Base-by-base conservation (phyloP, 23 red algal species). In the Gracilariopsis chorda region DNA sequence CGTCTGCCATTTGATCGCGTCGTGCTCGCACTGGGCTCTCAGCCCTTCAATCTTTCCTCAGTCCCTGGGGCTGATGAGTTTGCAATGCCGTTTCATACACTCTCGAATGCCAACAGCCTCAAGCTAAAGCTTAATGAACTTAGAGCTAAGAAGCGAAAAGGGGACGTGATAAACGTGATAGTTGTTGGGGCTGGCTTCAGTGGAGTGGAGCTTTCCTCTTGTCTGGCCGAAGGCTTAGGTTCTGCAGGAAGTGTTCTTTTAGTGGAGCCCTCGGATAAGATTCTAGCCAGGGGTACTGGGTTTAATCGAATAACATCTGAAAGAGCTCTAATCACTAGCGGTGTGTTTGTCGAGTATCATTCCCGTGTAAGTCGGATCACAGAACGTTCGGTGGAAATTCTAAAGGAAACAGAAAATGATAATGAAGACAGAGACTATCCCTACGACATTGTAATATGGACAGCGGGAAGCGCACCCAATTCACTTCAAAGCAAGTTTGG, bases 191-290 rank as follows among this genome's bases (percentile, higher is more conserved):
- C 90, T 10, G 87, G 91, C 28, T 94, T 91, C 51, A 81, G 75
- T 70, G 97, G 97, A 19, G 97, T 99, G 21, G 97, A 99, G 82
- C 42, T 96, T 53, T 90, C 97, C 33, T 96, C 80, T 20, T 90
- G 72, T 45, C n/a, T 99, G 51, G 93, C 92, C 9, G 97, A 99
- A 76, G 65, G 78, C 12, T 59, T 95, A 7, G 87, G 92, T 32
- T 63, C 77, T 0, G 40, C 58, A 13, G 96, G 47, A 23, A 88
- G 78, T 58, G 93, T 98, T n/a, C 70, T 77, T 76, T 53, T 98
- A 23, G 73, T 98, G 7, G 88, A 93, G 55, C 47, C 87, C 7
- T 90, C 90, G 10, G 80, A 92, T 28, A 69, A 76, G 1, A 47
- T 98, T 7, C 64, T 98, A 28, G 28, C 29, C 17, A 62, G 56